These are phyloP conservation scores for Lachancea cidri DNA, from an alignment of 805 yeast species.

Conservation along the genomic window DNA sequence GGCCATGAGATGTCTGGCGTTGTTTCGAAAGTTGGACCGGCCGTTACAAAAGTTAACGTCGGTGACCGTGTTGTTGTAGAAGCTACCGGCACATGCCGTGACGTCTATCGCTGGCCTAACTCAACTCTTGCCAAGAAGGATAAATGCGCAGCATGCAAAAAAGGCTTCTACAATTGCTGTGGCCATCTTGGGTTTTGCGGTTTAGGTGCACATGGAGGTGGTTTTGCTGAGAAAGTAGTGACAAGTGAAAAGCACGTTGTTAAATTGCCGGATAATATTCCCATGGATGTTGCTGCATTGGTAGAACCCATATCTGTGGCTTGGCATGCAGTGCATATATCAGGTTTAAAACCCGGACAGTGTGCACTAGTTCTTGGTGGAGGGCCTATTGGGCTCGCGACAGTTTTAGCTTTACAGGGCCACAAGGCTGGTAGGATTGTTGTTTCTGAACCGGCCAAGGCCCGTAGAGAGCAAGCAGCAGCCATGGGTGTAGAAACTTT, in stretches of 20 bases:
- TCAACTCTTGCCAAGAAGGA: conserved; percentile 25
- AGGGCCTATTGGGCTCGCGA: conserved; percentile 60
- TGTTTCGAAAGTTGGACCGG: conserved; percentile 41
- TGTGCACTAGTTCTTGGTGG: conserved; percentile 51
- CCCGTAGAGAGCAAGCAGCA: conserved; percentile 45
- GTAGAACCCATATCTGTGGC: conserved; percentile 54
- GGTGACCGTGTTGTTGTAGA: conserved; percentile 63
- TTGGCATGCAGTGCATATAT: conserved; percentile 50
- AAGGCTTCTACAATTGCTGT: conserved; percentile 51
- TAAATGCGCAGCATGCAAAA: conserved; percentile 45
- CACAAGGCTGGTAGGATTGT: conserved; percentile 45
- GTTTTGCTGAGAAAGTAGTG: conserved; percentile 46
- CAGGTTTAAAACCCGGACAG: conserved; percentile 42
- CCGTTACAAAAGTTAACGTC: conserved; percentile 38
- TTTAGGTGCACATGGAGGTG: conserved; percentile 53
- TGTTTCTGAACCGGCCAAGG: conserved; percentile 46
- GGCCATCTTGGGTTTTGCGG: conserved; percentile 46
- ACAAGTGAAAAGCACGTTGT: conserved; percentile 37
- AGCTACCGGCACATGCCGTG: conserved; percentile 55
- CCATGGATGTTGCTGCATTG: conserved; percentile 51
- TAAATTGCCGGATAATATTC: conserved; percentile 39
- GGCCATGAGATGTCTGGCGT: conserved; percentile 54
- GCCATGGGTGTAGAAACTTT: conserved; percentile 44
- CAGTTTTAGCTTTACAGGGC: conserved; percentile 49
- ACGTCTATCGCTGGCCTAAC: conserved; percentile 38